These are phyloP conservation scores for Daldinia vernicosa DNA, from an alignment of 495 filamentous ascomycete species.

Conservation along the genomic window DNA sequence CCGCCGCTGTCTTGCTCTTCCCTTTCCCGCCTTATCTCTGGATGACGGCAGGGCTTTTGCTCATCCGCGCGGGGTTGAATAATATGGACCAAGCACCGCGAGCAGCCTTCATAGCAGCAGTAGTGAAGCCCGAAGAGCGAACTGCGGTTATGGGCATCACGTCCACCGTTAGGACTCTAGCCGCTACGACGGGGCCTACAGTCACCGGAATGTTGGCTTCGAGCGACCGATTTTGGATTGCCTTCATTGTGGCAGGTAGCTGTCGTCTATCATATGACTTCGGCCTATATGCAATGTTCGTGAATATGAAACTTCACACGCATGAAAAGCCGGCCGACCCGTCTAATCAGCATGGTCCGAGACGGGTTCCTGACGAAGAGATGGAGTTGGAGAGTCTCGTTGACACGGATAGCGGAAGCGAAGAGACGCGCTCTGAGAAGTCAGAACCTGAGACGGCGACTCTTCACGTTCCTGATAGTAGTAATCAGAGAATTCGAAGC, in stretches of 20 bases:
- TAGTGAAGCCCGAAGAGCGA: conserved; percentile 74
- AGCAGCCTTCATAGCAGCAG: conserved; percentile 78
- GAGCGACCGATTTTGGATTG: conserved; percentile 70
- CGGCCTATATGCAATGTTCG: conserved; percentile 74
- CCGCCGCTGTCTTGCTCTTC: conserved; percentile 75
- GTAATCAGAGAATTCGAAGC: conserved; percentile 34
- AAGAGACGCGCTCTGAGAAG: conserved; percentile 19
- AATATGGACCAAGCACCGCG: conserved; percentile 87
- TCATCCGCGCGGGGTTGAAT: conserved; percentile 74
- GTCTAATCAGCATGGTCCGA: conserved; percentile 11
- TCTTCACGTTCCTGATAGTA: conserved; percentile 17
- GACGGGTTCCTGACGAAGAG: conserved; percentile 36
- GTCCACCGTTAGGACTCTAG: conserved; percentile 71
- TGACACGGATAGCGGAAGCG: conserved; percentile 36
- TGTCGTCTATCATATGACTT: conserved; percentile 79
- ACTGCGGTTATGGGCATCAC: conserved; percentile 81
- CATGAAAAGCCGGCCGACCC: conserved; percentile 45
- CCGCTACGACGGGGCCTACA: conserved; percentile 69
- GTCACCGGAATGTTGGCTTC: conserved; percentile 75
- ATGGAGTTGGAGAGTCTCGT: conserved; percentile 37
- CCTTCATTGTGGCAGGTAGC: conserved; percentile 75
- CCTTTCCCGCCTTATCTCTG: conserved; percentile 65
- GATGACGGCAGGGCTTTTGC: conserved; percentile 68
- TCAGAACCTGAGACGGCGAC: neutral
- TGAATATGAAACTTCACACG: conserved; percentile 57